These are phyloP conservation scores for Pseudoperonospora humuli DNA, from an alignment of 352 stramenopile species.

Conservation along the genomic window DNA sequence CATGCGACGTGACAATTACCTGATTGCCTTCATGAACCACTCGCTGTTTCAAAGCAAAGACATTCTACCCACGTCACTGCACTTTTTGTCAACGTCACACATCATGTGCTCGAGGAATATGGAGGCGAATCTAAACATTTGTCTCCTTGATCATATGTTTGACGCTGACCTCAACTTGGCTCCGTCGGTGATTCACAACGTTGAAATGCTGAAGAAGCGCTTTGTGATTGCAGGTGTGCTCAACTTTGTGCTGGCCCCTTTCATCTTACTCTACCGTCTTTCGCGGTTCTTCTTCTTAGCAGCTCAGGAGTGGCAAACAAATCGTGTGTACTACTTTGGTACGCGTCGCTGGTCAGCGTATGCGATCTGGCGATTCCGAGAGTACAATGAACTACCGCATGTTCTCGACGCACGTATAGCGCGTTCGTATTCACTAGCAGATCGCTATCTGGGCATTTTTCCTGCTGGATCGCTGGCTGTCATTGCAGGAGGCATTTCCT, in stretches of 20 bases:
- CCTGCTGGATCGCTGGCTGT: conserved; percentile 82
- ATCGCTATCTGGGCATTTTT: conserved; percentile 94
- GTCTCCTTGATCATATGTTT: conserved; percentile 96
- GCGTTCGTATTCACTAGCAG: conserved; percentile 87
- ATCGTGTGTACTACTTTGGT: conserved; percentile 89
- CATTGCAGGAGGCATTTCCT: conserved; percentile 89
- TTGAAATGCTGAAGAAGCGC: conserved; percentile 86
- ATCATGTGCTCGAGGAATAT: conserved; percentile 87
- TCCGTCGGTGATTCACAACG: conserved; percentile 89
- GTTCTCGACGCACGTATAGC: conserved; percentile 91
- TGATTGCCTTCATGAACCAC: conserved; percentile 97
- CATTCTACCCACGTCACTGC: conserved; percentile 57
- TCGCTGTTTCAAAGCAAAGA: conserved; percentile 87
- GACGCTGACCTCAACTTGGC: conserved; percentile 69
- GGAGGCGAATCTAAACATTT: conserved; percentile 94
- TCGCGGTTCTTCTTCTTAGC: conserved; percentile 96
- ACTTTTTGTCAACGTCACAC: conserved; percentile 69
- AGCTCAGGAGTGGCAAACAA: conserved; percentile 93
- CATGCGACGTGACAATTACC: conserved; percentile 97
- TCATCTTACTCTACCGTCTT: conserved; percentile 95
- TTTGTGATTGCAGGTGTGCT: conserved; percentile 92
- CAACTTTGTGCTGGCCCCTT: conserved; percentile 94
- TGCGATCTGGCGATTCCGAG: conserved; percentile 89
- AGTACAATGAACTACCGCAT: conserved; percentile 99
- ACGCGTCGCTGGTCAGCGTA: conserved; percentile 90